phyloP scores from a whole-genome alignment of 1,139 yeast genomes.

The Kodamaea ohmeri region DNA sequence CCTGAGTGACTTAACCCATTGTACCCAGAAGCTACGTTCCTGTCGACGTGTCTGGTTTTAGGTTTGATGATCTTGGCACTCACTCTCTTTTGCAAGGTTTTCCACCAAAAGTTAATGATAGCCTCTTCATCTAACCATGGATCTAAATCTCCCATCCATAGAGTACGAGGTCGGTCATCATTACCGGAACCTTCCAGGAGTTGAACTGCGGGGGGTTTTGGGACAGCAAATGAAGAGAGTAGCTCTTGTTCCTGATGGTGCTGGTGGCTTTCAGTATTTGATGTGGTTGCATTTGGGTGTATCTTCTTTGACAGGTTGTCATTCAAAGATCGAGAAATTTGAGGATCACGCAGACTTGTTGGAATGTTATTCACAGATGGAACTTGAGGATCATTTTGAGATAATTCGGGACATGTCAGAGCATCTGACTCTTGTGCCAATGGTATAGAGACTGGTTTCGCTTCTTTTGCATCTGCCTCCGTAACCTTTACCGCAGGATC shows the following conservation, averaged over 20 bases:
- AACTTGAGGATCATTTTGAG: background rate
- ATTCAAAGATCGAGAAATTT: no score
- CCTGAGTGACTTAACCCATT: constrained; percentile 56
- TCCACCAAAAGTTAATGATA: constrained; percentile 60
- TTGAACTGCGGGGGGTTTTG: constrained; percentile 37
- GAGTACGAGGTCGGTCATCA: constrained; percentile 46
- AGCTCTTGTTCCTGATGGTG: constrained; percentile 48
- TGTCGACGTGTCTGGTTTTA: constrained; percentile 29
- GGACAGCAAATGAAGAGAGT: constrained; percentile 39
- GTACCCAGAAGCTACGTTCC: constrained; percentile 17
- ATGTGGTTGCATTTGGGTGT: constrained; percentile 14
- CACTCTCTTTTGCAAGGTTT: constrained; percentile 38
- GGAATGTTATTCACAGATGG: background rate
- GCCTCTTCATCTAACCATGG: constrained; percentile 67
- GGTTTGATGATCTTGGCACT: constrained; percentile 56
- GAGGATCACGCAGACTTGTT: no score
- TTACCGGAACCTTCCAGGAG: constrained; percentile 6
- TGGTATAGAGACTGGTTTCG: no score
- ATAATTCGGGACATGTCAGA: no score
- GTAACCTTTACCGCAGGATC: no score
- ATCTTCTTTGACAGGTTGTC: background rate
- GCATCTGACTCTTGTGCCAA: no score
- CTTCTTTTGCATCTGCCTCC: no score
- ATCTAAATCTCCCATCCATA: constrained; percentile 82
- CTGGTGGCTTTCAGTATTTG: constrained; percentile 43